These are phyloP conservation scores for Pythium rishiriense DNA, from an alignment of 352 stramenopile genomes.

Conservation along the genomic window DNA sequence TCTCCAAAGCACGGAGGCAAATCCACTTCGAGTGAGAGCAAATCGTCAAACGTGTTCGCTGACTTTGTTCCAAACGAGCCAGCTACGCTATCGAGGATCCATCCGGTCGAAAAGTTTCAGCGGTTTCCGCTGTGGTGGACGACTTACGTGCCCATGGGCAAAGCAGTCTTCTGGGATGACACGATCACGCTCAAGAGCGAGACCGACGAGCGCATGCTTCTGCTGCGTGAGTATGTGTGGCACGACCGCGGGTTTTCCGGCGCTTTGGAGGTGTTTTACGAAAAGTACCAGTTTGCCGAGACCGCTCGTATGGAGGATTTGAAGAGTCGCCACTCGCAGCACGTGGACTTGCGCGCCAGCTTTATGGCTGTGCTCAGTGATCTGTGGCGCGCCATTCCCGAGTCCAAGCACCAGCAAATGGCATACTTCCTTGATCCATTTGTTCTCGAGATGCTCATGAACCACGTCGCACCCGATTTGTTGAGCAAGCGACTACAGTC, in stretches of 20 bases:
- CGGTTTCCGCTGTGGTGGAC: conserved; percentile 60
- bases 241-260: conserved; percentile 43
- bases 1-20: not conserved
- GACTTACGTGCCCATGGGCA: conserved; percentile 61
- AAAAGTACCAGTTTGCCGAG: conserved; percentile 78
- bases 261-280: conserved; percentile 67
- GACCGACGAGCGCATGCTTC: conserved; percentile 52
- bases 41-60: conserved; percentile 38
- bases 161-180: conserved; percentile 72
- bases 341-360: conserved; percentile 41
- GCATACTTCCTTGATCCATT: conserved; percentile 66
- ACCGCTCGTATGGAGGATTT: conserved; percentile 72
- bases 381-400: conserved; percentile 61
- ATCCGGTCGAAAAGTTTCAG: conserved; percentile 41
- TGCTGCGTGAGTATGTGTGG: conserved; percentile 45
- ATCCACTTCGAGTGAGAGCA: not conserved
- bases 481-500: conserved; percentile 19
- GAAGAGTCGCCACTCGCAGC: conserved; percentile 46
- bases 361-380: conserved; percentile 47
- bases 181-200: conserved; percentile 51
- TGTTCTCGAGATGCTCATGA: conserved; percentile 60
- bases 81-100: conserved; percentile 16
- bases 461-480: conserved; percentile 39
- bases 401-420: conserved; percentile 43
- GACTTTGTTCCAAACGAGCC: conserved; percentile 50